Percentiles rank a stretch among this genome's conserved stretches.
Conservation (phyloP, 768 basidiomycete species). For the Lentinula sp. region DNA sequence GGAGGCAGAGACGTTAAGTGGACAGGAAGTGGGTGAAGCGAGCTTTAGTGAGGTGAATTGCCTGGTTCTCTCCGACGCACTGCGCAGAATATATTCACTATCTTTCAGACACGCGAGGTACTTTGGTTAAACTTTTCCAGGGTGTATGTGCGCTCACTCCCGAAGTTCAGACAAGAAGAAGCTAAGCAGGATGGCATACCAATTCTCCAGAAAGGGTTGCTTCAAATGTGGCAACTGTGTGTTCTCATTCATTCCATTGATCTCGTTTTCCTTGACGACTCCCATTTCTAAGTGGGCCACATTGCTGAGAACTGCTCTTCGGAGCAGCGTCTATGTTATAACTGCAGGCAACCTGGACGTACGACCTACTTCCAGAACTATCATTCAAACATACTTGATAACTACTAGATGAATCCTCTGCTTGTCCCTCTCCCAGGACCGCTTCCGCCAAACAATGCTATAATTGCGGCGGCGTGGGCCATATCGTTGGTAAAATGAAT, state of each 20-base stretch:
- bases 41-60: conserved; percentile 32
- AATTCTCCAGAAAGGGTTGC: conserved; percentile 83
- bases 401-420: conserved; percentile 22
- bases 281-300: conserved; percentile 63
- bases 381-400: conserved; percentile 26
- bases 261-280: conserved; percentile 11
- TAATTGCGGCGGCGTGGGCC: conserved; percentile 88
- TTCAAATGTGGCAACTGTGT: conserved; percentile 92
- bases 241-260: conserved; percentile 22
- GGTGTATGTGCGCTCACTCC: background rate
- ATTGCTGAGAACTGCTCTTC: conserved; percentile 90
- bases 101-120: conserved; percentile 24
- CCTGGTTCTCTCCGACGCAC: background rate
- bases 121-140: conserved; percentile 13
- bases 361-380: conserved; percentile 83
- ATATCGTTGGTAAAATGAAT: conserved; percentile 52
- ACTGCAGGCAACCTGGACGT: conserved; percentile 92
- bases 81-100: conserved; percentile 7
- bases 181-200: conserved; percentile 57
- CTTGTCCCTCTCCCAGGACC: conserved; percentile 80
- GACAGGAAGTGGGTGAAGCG: conserved; percentile 71
- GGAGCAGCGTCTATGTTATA: conserved; percentile 87
- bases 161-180: conserved; percentile 12
- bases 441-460: conserved; percentile 89
- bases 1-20: conserved; percentile 62